Evolutionary conservation across 2,329 filamentous ascomycete genomes (phyloP), one percentile per base, ranked within the genome.

Genomic region (Teratosphaeria gauchensis): DNA sequence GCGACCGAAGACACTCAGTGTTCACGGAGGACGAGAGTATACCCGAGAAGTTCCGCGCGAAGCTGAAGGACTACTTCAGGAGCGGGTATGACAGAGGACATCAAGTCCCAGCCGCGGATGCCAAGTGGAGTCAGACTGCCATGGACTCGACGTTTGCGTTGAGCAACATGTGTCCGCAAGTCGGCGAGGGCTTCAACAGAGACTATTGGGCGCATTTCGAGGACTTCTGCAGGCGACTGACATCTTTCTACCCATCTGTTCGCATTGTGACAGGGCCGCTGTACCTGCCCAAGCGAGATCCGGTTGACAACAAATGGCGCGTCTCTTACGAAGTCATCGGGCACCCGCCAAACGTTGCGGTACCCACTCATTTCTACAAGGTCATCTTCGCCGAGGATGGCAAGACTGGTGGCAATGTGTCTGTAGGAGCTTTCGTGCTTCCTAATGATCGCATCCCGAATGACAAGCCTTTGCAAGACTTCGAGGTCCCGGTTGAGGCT

Each of bases 131-230:
- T 63, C 94, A 99, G 76, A 75, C 83, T 38, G 92, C 94, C 63
- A 96, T 99, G 90, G 85, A 99, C 76, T 90, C 89, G 59, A 99
- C 94, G 2, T 99, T 99, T 71, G 87, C 84, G 70, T 82, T 99
- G 58, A 87, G 83, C 71, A 99, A 99, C 78, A 99, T 99, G 92
- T 96, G 92, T 71, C 94, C 94, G 33, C 94, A 99, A 77, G 94
- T 99, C 32, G 94, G 94, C 65, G 90, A 96, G 72, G 94, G 94
- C 60, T 99, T 99, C 81, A 99, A 99, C 78, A 84, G 94, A 56
- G 94, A 99, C 77, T 99, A 99, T 82, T 99, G 94, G 94, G 89
- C 94, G 42, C 94, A 99, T 74, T 92, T 99, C 65, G 94, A 99
- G 77, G 92, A 96, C 71, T 99, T 97, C 71, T 96, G 92, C 76